Evolutionary conservation across 106 monocot genomes (phyloP), one percentile per base, ranked within the genome.

Genomic region (Gastrodia elata): DNA sequence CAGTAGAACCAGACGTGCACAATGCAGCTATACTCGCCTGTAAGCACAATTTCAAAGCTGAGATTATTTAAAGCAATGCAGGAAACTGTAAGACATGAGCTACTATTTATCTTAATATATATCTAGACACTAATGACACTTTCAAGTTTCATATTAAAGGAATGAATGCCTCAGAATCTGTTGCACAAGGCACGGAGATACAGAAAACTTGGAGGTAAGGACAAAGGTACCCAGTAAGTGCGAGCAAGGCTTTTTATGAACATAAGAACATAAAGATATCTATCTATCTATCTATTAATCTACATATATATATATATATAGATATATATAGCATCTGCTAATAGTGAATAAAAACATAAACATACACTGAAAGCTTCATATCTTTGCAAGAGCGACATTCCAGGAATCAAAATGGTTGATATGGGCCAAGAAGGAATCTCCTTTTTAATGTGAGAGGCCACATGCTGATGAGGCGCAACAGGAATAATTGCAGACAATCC

Each of bases 11-110:
- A 52, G 97, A 98, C 75, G 93, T 84, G 73, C 88, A 93, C 65
- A 98, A 73, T 59, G 93, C 97, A 78, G 82, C 90, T 70, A 33
- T 88, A 80, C 97, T 98, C 59, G 88, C 97, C 97, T 98, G 78
- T 75, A 44, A 38, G 38, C 1, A 67, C 16, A 6, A 35, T 18
- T 67, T 67, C 37, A 24, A 68, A 68, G 9, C 18, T 33, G 6
- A 38, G 1, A 69, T 40, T 22, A 67, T 26, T 40, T 69, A 40
- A 69, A 25, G 2, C 26, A 25, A 69, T 40, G 14, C 6, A 38
- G 11, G 36, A 5, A 67, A 38, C 1, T 38, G 14, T 5, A 0
- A 37, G 36, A 11, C 16, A 67, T 37, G 67, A 20, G n/a, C 67
- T 20, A 67, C 35, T 38, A 35, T 3, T 67, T 67, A 38, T n/a